phyloP scores from a whole-genome alignment of 2,329 filamentous ascomycete species.

The Aspergillus glaucus region DNA sequence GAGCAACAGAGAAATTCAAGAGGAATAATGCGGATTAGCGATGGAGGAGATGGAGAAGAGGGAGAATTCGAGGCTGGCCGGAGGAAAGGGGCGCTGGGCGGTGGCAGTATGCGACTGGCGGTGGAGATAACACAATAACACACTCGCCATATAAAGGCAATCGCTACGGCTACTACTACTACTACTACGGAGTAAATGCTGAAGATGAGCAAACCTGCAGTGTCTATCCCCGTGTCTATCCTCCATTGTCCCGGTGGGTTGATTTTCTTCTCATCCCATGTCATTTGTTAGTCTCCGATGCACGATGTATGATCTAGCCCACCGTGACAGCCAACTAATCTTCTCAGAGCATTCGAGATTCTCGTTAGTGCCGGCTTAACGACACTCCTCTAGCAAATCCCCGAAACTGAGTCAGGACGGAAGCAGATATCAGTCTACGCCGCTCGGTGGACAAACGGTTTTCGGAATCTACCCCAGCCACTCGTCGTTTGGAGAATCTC shows the following conservation, averaged over 20 bases:
- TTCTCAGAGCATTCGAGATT: neutral
- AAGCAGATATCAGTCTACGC: neutral
- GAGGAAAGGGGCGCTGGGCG: conserved; percentile 7
- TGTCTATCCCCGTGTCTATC: too few relatives aligned
- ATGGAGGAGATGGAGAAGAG: conserved; percentile 6
- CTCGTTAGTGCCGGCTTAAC: neutral
- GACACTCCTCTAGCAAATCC: neutral
- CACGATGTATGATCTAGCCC: too few relatives aligned
- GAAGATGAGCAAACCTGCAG: too few relatives aligned
- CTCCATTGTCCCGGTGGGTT: neutral
- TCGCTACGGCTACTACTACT: neutral
- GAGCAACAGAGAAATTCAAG: neutral
- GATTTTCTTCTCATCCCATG: neutral
- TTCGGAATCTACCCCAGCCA: neutral
- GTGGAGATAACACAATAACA: neutral
- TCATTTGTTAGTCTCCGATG: neutral
- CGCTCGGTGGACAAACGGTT: neutral
- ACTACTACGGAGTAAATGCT: too few relatives aligned
- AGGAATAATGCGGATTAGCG: neutral
- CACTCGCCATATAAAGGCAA: neutral
- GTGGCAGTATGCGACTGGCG: neutral
- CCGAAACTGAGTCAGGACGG: neutral
- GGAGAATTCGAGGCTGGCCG: neutral
- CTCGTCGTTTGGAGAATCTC: neutral
- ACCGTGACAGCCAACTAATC: too few relatives aligned